Percentiles rank a stretch among this genome's conserved stretches.
Evolutionary conservation across 176 grass and related monocot genomes (phyloP).

Genomic region (Saccharum spontaneum): DNA sequence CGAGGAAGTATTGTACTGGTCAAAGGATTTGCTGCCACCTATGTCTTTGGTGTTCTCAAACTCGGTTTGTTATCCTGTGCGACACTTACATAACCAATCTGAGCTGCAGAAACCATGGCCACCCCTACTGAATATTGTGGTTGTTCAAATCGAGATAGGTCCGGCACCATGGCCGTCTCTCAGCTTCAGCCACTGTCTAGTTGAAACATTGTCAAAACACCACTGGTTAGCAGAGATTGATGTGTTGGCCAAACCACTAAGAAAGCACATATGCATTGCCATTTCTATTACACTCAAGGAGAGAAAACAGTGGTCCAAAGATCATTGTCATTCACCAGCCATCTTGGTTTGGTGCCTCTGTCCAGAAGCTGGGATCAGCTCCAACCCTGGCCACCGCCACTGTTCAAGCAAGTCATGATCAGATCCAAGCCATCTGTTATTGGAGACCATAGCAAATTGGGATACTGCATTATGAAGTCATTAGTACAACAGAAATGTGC

Average conservation of each 20-base stretch:
- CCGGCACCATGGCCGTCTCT: not conserved
- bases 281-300: not conserved
- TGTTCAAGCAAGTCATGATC: not conserved
- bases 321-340: not conserved
- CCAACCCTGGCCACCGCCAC: not conserved
- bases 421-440: not conserved
- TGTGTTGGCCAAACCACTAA: not conserved
- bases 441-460: not conserved
- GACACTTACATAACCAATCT: not conserved
- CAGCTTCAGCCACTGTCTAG: not conserved
- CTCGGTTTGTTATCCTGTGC: not conserved
- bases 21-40: too few species aligned
- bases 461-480: not conserved
- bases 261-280: not conserved
- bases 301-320: not conserved
- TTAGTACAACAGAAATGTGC: not conserved
- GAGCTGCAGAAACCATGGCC: not conserved
- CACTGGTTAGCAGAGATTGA: not conserved
- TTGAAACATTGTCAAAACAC: not conserved
- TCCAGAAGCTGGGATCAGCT: not conserved
- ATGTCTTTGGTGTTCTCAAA: too few species aligned
- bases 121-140: not conserved
- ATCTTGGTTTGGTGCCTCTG: not conserved
- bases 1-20: too few species aligned
- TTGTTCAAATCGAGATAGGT: not conserved